phyloP scores from a whole-genome alignment of 2,329 filamentous ascomycete species.

The Lachnellula cervina region DNA sequence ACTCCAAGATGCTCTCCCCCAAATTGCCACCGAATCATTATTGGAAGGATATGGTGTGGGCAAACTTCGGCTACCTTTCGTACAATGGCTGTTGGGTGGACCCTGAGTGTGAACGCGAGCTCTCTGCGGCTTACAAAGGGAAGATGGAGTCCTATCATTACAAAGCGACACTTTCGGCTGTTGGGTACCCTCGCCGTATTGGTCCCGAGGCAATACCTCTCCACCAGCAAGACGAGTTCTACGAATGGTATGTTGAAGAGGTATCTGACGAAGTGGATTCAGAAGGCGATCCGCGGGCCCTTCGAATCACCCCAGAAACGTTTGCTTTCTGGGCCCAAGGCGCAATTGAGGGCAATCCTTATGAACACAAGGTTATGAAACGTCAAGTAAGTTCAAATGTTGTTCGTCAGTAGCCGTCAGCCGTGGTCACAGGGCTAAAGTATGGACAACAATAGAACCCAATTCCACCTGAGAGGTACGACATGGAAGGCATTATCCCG shows the following conservation, averaged over 20 bases:
- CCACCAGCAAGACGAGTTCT: conserved; percentile 19
- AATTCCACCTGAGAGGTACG: not conserved
- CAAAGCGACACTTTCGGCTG: conserved; percentile 1
- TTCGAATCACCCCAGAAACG: conserved; percentile 38
- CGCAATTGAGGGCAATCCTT: conserved; percentile 24
- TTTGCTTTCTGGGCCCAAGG: conserved; percentile 38
- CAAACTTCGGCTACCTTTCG: conserved; percentile 27
- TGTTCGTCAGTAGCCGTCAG: not conserved
- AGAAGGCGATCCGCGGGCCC: conserved; percentile 36
- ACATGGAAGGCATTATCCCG: not conserved
- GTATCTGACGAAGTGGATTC: conserved; percentile 39
- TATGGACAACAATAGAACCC: conserved; percentile 2
- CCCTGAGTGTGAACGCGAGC: conserved; percentile 24
- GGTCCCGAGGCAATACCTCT: conserved; percentile 16
- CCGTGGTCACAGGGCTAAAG: not conserved
- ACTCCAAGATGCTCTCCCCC: not conserved
- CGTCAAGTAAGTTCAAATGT: conserved; percentile 12
- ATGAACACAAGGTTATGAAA: conserved; percentile 19
- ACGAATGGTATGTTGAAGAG: conserved; percentile 21
- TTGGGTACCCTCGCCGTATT: conserved; percentile 1
- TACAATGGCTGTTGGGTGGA: conserved; percentile 26
- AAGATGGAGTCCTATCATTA: not conserved
- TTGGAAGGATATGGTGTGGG: conserved; percentile 18
- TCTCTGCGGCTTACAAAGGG: conserved; percentile 16
- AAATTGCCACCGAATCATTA: conserved; percentile 16